Evolutionary conservation across 176 grass and related monocot species (phyloP).

Genomic region (Metroxylon sagu): DNA sequence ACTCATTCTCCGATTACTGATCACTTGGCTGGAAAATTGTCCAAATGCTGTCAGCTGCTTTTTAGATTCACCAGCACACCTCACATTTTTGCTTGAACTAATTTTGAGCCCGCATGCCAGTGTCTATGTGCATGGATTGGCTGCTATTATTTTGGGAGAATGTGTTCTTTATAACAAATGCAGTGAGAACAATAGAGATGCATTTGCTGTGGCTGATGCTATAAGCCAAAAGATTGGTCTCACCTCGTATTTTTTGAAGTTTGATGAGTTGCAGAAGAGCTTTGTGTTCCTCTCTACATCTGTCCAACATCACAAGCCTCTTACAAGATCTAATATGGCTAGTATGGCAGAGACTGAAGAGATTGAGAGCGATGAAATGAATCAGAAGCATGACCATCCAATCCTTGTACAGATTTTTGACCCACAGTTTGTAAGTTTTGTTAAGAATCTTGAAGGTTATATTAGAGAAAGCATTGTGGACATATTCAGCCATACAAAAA

Average conservation of each 20-base stretch:
- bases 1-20: conserved; percentile 71
- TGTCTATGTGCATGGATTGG: conserved; percentile 66
- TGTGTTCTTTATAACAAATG: conserved; percentile 78
- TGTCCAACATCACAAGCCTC: conserved; percentile 45
- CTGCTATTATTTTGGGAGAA: conserved; percentile 78
- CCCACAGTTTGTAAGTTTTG: conserved; percentile 47
- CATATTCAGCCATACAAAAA: conserved; percentile 71
- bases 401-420: conserved; percentile 81
- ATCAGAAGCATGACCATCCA: conserved; percentile 50
- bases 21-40: conserved; percentile 75
- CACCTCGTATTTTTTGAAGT: conserved; percentile 68
- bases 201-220: conserved; percentile 76
- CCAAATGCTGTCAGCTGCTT: conserved; percentile 79
- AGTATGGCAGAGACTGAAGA: conserved; percentile 70
- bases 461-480: conserved; percentile 83
- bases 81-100: conserved; percentile 81
- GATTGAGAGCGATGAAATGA: conserved; percentile 59
- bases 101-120: conserved; percentile 51
- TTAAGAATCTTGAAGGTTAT: conserved; percentile 66
- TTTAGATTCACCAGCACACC: conserved; percentile 57
- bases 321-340: conserved; percentile 73
- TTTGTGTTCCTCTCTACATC: conserved; percentile 32
- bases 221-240: conserved; percentile 88
- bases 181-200: conserved; percentile 61
- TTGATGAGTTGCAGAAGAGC: conserved; percentile 69